These are phyloP conservation scores for Talaromyces nanjingensis DNA, from an alignment of 495 filamentous ascomycete species.

Conservation along the genomic window DNA sequence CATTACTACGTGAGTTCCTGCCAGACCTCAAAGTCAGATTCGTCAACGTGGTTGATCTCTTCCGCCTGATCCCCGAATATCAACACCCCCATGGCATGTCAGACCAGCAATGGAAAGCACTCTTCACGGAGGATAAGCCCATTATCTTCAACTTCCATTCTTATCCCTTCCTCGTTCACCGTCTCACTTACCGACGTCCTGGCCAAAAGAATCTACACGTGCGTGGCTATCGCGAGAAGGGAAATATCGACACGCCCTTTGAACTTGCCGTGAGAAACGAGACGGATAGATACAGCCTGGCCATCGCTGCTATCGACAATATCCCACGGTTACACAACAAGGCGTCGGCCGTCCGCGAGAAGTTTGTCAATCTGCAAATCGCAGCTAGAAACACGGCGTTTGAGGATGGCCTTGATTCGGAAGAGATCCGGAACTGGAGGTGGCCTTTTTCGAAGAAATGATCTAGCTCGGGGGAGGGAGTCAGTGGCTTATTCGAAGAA, in stretches of 20 bases:
- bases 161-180: slow-evolving; percentile 69
- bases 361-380: slow-evolving; percentile 51
- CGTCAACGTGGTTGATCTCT: slow-evolving; percentile 69
- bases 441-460: slow-evolving; percentile 42
- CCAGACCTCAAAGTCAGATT: slow-evolving; percentile 64
- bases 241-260: slow-evolving; percentile 70
- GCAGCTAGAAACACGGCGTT: slow-evolving; percentile 51
- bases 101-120: slow-evolving; percentile 51
- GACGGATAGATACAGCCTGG: slow-evolving; percentile 63
- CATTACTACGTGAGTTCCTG: slow-evolving; percentile 55
- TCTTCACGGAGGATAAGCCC: slow-evolving; percentile 61
- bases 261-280: slow-evolving; percentile 66
- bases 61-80: slow-evolving; percentile 58
- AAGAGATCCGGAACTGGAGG: slow-evolving; percentile 55
- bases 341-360: slow-evolving; percentile 51
- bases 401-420: slow-evolving; percentile 58
- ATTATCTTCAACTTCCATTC: slow-evolving; percentile 76
- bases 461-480: background rate
- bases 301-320: slow-evolving; percentile 66
- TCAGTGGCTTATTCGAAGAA: background rate
- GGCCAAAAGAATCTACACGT: slow-evolving; percentile 58
- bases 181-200: slow-evolving; percentile 61
- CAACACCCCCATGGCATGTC: slow-evolving; percentile 63
- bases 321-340: slow-evolving; percentile 50
- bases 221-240: slow-evolving; percentile 69